These are phyloP conservation scores for Phytophthora cryptogea DNA, from an alignment of 352 stramenopile genomes.

Conservation along the genomic window DNA sequence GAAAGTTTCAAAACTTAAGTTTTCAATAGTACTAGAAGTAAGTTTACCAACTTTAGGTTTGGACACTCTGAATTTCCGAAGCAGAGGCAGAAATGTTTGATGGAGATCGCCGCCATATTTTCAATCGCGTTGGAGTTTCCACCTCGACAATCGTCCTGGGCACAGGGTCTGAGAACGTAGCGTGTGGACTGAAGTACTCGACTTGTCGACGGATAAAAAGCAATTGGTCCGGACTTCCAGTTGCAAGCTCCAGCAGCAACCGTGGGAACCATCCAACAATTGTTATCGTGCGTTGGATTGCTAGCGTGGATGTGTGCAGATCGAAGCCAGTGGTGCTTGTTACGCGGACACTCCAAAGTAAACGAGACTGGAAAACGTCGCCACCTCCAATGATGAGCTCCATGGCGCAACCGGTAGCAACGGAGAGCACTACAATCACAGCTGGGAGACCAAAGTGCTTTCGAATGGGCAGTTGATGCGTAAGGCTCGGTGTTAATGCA, in stretches of 20 bases:
- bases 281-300: slow-evolving; percentile 27
- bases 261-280: slow-evolving; percentile 30
- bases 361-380: slow-evolving; percentile 19
- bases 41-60: background rate
- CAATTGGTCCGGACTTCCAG: slow-evolving; percentile 19
- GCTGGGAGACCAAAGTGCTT: slow-evolving; percentile 20
- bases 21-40: too few relatives aligned
- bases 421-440: slow-evolving; percentile 14
- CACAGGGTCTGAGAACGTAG: slow-evolving; percentile 19
- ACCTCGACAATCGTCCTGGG: too few relatives aligned
- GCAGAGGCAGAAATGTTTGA: background rate
- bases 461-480: slow-evolving; percentile 8
- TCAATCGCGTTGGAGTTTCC: too few relatives aligned
- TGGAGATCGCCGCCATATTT: background rate
- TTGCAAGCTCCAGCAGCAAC: slow-evolving; percentile 21
- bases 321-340: slow-evolving; percentile 8
- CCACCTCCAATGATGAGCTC: slow-evolving; percentile 14
- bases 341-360: slow-evolving; percentile 17
- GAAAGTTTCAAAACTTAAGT: too few relatives aligned
- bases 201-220: slow-evolving; percentile 31
- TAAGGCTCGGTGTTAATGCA: slow-evolving; percentile 42
- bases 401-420: slow-evolving; percentile 5
- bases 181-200: slow-evolving; percentile 27
- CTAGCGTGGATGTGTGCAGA: slow-evolving; percentile 16
- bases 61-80: background rate